A percentile compares a stretch with the other conserved stretches of the same genome.
These are phyloP conservation scores for Podaxis sp. DNA, from an alignment of 768 basidiomycete genomes.

Conservation along the genomic window DNA sequence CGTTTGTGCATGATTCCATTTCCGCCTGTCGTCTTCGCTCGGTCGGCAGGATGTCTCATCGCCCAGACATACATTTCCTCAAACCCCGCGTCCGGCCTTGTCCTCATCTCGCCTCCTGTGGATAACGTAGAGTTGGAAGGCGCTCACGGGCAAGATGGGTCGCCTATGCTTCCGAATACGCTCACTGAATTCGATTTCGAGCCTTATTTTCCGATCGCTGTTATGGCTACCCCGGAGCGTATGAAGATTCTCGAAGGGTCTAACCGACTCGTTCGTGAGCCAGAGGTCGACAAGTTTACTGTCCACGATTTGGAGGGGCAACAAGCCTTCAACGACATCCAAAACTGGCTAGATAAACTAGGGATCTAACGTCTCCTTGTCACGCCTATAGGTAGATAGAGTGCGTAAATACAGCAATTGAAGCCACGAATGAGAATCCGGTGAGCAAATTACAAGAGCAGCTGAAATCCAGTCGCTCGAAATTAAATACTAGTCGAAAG, in stretches of 20 bases:
- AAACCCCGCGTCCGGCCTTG: slow-evolving; percentile 58
- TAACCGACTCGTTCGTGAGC: slow-evolving; percentile 38
- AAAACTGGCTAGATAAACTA: slow-evolving; percentile 54
- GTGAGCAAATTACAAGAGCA: slow-evolving; percentile 3
- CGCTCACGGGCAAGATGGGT: slow-evolving; percentile 1
- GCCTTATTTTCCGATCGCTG: slow-evolving; percentile 57
- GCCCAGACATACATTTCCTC: slow-evolving; percentile 70
- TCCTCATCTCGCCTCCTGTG: slow-evolving; percentile 57
- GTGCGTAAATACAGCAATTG: slow-evolving; percentile 1
- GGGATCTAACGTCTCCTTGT: slow-evolving; percentile 35
- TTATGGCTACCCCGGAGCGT: slow-evolving; percentile 38
- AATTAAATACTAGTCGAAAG: slow-evolving; percentile 2
- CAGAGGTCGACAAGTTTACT: slow-evolving; percentile 35
- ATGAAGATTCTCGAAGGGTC: slow-evolving; percentile 30
- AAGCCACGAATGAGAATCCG: neutral
- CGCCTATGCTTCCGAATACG: slow-evolving; percentile 29
- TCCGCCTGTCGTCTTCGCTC: slow-evolving; percentile 56
- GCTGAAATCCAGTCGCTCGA: neutral
- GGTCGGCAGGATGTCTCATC: slow-evolving; percentile 48
- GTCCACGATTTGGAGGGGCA: slow-evolving; percentile 34
- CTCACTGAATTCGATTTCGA: slow-evolving; percentile 59
- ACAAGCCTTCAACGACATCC: slow-evolving; percentile 39
- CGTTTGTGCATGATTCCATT: slow-evolving; percentile 46
- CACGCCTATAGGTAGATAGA: neutral
- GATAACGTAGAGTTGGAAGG: slow-evolving; percentile 34